These are phyloP conservation scores for Xylariales sp. DNA, from an alignment of 2,329 filamentous ascomycete genomes.

Conservation along the genomic window DNA sequence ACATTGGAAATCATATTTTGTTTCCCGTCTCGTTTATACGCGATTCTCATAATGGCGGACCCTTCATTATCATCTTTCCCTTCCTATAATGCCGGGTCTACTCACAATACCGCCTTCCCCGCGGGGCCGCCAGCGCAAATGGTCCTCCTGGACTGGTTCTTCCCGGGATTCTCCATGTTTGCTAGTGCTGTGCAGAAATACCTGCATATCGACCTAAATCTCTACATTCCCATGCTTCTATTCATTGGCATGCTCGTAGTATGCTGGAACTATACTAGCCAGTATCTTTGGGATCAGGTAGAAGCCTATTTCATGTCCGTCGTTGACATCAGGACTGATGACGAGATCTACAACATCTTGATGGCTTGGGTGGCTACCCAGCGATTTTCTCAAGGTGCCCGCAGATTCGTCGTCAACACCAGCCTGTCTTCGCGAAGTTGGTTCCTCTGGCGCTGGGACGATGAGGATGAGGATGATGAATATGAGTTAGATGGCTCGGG, in stretches of 20 bases:
- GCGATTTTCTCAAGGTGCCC: constrained; percentile 67
- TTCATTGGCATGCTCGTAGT: constrained; percentile 61
- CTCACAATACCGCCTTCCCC: constrained; percentile 11
- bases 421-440: constrained; percentile 66
- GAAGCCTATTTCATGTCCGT: constrained; percentile 71
- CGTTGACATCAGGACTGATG: constrained; percentile 74
- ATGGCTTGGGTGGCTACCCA: constrained; percentile 77
- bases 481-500: constrained; percentile 51
- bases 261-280: constrained; percentile 64
- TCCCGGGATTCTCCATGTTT: constrained; percentile 73
- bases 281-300: constrained; percentile 60
- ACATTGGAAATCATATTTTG: neutral
- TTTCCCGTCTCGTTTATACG: neutral
- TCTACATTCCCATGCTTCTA: constrained; percentile 70
- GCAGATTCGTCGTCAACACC: constrained; percentile 73
- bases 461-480: constrained; percentile 61
- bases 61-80: constrained; percentile 29
- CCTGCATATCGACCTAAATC: constrained; percentile 69
- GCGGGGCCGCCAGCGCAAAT: constrained; percentile 52
- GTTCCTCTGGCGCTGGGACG: constrained; percentile 58
- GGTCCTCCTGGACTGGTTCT: constrained; percentile 69
- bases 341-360: constrained; percentile 78
- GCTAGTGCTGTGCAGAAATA: constrained; percentile 65
- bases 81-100: constrained; percentile 5
- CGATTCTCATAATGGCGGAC: constrained; percentile 40